Base-by-base conservation (phyloP, 139 green algal genomes). In the Chlamydomonas schloesseri region DNA sequence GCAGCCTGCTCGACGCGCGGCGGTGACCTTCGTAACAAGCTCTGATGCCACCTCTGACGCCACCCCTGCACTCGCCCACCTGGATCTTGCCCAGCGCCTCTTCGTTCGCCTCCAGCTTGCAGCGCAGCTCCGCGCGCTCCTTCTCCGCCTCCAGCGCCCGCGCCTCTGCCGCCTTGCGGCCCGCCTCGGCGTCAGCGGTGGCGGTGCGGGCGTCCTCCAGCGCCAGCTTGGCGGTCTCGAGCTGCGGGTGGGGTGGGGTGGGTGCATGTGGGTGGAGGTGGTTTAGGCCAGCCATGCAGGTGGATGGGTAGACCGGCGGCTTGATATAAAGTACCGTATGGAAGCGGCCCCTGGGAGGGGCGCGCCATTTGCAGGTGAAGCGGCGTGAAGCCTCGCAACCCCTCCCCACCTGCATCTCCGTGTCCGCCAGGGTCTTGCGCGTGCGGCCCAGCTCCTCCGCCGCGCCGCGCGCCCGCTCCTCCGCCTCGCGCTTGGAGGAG, bases 391-490 rank as follows among this genome's bases (percentile, higher is more conserved):
- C n/a, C n/a, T 62, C 55, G 9, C 62, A 31, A 69, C 62, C 62
- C 62, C 62, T 24, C 24, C 76, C 34, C 28, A 74, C 78, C 78
- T 84, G 14, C 37, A 42, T n/a, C 37, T 84, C 78, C 65, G 65
- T 64, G 42, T 84, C 78, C 37, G 24, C 46, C 29, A 84, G 62
- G 42, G 64, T 23, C 78, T 72, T 74, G 15, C 46, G 78, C 64
- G 74, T 65, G 24, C 29, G 24, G 4, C 64, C 78, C 42, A 84
- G 37, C 29, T 84, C 78, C 42, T 33, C 11, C 42, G 64, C 31
- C 13, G 73, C 36, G 37, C 28, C 13, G 58, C 46, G 42, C 33
- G 31, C 64, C 2, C 78, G 64, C 78, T 74, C 78, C 64, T 74
- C 64, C 62, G 42, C 64, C 64, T 75, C 42, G 8, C 62, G 42